Evolutionary conservation across 129 eudicot genomes (phyloP).

Genomic region (Glebionis coronaria): DNA sequence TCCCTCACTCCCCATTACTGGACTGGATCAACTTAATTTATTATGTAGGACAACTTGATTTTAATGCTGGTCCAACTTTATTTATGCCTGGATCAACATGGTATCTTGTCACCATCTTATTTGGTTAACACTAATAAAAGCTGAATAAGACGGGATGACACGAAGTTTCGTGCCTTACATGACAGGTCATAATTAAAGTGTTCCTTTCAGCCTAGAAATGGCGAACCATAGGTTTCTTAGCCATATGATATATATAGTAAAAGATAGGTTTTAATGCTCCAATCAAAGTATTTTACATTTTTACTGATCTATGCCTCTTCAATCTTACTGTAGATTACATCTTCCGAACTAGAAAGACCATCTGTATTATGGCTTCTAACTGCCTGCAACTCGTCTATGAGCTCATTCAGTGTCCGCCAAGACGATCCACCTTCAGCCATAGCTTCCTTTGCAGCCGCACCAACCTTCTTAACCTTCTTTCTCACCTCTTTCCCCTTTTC

Average conservation of each 20-base stretch:
- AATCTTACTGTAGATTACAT: not conserved
- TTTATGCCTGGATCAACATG: no score
- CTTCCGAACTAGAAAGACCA: no score
- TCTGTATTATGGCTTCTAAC: not conserved
- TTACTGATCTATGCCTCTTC: not conserved
- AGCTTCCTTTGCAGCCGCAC: conserved; percentile 44
- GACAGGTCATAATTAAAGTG: not conserved
- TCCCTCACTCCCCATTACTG: not conserved
- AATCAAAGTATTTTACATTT: not conserved
- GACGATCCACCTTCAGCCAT: conserved; percentile 64
- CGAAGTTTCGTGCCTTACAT: not conserved
- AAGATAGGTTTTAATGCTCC: not conserved
- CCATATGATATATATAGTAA: not conserved
- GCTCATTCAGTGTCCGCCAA: conserved; percentile 45
- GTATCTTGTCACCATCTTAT: not conserved
- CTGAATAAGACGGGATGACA: not conserved
- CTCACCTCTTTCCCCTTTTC: conserved; percentile 45
- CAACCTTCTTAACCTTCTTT: conserved; percentile 46
- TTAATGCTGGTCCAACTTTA: not conserved
- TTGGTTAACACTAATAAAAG: not conserved
- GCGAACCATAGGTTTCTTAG: not conserved
- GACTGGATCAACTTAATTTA: no score
- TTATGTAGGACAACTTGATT: no score
- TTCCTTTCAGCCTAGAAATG: not conserved
- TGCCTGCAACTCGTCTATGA: conserved; percentile 39